Conservation (phyloP, 2,329 filamentous ascomycete genomes). For the Didymella glomerata region DNA sequence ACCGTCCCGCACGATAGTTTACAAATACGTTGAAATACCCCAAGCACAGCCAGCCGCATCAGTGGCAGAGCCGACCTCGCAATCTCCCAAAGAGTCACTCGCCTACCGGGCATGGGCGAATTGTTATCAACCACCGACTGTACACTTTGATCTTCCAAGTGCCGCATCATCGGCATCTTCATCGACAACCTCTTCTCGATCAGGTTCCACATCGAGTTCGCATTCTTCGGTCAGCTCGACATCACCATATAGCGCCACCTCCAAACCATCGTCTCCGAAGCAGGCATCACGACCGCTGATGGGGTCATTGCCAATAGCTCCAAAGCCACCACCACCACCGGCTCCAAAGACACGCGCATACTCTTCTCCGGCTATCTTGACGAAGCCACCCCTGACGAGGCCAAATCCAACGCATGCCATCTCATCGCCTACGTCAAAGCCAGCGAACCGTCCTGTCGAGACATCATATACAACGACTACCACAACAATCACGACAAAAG, state of each 20-base stretch:
- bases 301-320: background rate
- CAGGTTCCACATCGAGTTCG: background rate
- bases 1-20: background rate
- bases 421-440: background rate
- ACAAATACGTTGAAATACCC: background rate
- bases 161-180: background rate
- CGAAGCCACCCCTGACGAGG: background rate
- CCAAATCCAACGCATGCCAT: background rate
- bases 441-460: background rate
- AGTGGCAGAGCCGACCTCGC: background rate
- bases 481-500: background rate
- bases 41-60: background rate
- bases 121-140: background rate
- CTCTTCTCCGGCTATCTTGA: background rate
- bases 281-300: background rate
- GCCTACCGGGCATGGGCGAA: background rate
- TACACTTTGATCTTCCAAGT: background rate
- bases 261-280: background rate
- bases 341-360: background rate
- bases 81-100: background rate
- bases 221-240: background rate
- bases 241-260: background rate
- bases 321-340: background rate
- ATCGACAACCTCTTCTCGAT: background rate
- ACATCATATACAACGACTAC: background rate